These are phyloP conservation scores for Penicillium chermesinum DNA, from an alignment of 495 filamentous ascomycete genomes.

Conservation along the genomic window DNA sequence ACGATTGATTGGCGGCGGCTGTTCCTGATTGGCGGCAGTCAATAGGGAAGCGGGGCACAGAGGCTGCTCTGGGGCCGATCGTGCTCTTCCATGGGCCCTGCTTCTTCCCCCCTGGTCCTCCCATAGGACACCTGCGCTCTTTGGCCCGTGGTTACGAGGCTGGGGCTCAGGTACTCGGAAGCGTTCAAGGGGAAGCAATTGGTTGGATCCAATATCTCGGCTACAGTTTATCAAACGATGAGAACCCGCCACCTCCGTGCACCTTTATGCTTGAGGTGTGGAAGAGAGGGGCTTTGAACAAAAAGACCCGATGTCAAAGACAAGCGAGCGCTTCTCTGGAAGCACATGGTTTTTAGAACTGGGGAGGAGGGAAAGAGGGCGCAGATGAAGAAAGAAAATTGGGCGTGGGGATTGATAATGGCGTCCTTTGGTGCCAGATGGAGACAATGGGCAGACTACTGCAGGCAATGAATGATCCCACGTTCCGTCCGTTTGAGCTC, in stretches of 20 bases:
- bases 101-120: constrained; percentile 9
- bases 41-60: background rate
- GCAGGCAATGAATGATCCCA: background rate
- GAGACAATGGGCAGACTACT: too few species aligned
- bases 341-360: too few species aligned
- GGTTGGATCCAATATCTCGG: too few species aligned
- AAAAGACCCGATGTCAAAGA: too few species aligned
- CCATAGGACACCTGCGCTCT: constrained; percentile 4
- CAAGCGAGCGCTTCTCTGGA: too few species aligned
- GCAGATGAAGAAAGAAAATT: background rate
- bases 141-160: constrained; percentile 6
- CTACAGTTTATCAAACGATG: too few species aligned
- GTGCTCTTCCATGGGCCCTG: background rate
- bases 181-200: too few species aligned
- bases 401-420: background rate
- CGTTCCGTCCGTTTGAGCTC: constrained; percentile 1
- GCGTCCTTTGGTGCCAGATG: background rate
- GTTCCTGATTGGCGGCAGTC: background rate
- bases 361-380: too few species aligned
- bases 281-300: too few species aligned
- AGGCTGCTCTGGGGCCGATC: constrained; percentile 3
- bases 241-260: too few species aligned
- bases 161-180: constrained; percentile 2
- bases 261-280: too few species aligned
- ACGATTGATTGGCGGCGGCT: background rate